Conservation (phyloP, 148 eudicot genomes). For the Silene uniflora region DNA sequence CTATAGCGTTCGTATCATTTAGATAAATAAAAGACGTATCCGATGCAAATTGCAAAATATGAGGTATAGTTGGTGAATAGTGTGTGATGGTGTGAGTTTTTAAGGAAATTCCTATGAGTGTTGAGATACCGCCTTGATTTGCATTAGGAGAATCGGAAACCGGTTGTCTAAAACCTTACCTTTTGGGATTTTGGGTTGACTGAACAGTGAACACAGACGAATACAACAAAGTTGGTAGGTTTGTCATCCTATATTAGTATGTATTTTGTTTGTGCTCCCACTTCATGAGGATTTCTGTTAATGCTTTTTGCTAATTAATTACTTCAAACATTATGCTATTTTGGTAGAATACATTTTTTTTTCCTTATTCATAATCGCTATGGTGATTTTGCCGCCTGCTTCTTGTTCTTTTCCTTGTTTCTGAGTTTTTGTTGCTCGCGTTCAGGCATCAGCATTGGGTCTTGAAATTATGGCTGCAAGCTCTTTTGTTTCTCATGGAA, state of each 20-base stretch:
- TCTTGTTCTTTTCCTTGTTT: neutral
- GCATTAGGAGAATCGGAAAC: too few species aligned
- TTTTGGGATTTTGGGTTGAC: too few species aligned
- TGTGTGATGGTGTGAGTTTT: too few species aligned
- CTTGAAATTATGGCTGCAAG: constrained; percentile 59
- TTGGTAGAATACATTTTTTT: neutral
- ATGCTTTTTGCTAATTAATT: neutral
- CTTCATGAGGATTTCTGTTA: neutral
- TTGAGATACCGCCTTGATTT: too few species aligned
- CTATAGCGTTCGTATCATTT: too few species aligned
- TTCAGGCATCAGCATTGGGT: constrained; percentile 64
- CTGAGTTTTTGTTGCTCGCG: constrained; percentile 19
- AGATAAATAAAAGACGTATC: too few species aligned
- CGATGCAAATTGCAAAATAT: too few species aligned
- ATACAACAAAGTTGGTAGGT: neutral
- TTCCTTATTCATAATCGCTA: neutral
- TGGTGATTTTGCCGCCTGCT: constrained; percentile 7
- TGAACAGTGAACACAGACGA: neutral
- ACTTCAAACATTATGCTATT: neutral
- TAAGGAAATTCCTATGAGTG: too few species aligned
- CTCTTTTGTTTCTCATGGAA: constrained; percentile 39
- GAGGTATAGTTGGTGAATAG: too few species aligned
- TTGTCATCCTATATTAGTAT: neutral
- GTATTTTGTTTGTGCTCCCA: neutral
- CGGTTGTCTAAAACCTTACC: too few species aligned